phyloP scores from a whole-genome alignment of 169 alveolate genomes.

The Plasmodium yoelii region DNA sequence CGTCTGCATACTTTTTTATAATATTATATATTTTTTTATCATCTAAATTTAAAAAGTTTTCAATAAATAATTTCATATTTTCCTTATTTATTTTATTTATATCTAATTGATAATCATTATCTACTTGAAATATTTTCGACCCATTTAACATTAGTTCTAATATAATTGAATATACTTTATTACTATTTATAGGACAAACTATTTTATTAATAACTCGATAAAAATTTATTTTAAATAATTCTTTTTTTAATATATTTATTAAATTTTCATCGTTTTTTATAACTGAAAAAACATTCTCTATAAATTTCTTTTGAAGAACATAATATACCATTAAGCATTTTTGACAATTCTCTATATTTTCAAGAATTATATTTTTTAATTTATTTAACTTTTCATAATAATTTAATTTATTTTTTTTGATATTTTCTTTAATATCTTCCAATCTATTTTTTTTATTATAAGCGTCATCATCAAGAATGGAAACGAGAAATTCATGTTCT shows the following conservation, averaged over 20 bases:
- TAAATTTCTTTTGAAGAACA: slow-evolving; percentile 44
- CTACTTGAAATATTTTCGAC: slow-evolving; percentile 45
- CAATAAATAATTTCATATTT: slow-evolving; percentile 28
- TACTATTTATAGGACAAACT: slow-evolving; percentile 16
- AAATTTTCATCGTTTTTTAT: slow-evolving; percentile 36
- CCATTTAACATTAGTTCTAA: slow-evolving; percentile 69
- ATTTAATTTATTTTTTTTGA: slow-evolving; percentile 12
- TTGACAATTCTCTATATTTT: slow-evolving; percentile 53
- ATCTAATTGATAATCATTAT: slow-evolving; percentile 38
- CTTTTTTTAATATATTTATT: slow-evolving; percentile 47
- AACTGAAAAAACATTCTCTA: slow-evolving; percentile 16
- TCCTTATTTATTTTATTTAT: slow-evolving; percentile 27
- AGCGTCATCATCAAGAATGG: slow-evolving; percentile 20
- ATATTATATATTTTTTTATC: slow-evolving; percentile 40
- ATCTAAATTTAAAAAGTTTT: slow-evolving; percentile 33
- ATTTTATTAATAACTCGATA: slow-evolving; percentile 47
- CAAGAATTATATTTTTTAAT: slow-evolving; percentile 27
- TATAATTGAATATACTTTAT: slow-evolving; percentile 38
- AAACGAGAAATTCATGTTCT: slow-evolving; percentile 36
- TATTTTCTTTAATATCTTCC: slow-evolving; percentile 8
- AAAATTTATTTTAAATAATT: slow-evolving; percentile 47
- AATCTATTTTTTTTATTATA: slow-evolving; percentile 2
- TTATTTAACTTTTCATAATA: slow-evolving; percentile 15
- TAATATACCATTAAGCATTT: slow-evolving; percentile 67
- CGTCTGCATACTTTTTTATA: slow-evolving; percentile 27